phyloP scores from a whole-genome alignment of 208 protist species.

The Leishmania martiniquensis region DNA sequence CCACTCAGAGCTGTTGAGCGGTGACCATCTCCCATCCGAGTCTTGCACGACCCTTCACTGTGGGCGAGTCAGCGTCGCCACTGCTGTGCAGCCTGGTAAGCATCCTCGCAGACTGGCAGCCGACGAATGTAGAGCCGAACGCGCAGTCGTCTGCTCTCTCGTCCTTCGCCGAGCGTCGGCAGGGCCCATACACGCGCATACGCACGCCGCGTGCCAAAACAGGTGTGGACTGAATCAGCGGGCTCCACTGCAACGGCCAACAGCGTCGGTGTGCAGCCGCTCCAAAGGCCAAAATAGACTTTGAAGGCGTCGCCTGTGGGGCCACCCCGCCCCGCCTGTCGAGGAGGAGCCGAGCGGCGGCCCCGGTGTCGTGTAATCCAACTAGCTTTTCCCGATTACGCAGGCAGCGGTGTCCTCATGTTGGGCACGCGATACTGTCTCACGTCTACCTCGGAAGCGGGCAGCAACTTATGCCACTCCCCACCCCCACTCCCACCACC shows the following conservation, averaged over 20 bases:
- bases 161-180: conserved; percentile 10
- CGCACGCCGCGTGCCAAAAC: conserved; percentile 1
- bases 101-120: conserved; percentile 24
- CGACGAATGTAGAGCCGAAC: conserved; percentile 17
- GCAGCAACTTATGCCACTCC: no score
- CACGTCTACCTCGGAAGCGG: conserved; percentile 38
- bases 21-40: not conserved
- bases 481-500: no score
- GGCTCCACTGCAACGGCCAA: not conserved
- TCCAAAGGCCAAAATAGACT: not conserved
- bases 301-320: not conserved
- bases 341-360: no score
- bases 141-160: not conserved
- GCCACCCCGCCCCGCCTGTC: no score
- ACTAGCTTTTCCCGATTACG: not conserved
- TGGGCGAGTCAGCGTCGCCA: conserved; percentile 19
- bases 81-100: conserved; percentile 4
- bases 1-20: not conserved
- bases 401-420: conserved; percentile 24
- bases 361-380: not conserved
- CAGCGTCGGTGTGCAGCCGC: not conserved
- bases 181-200: conserved; percentile 13
- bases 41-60: not conserved
- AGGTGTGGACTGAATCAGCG: not conserved
- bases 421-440: conserved; percentile 21